phyloP scores from a whole-genome alignment of 2,329 filamentous ascomycete genomes.

The Aureobasidium mangrovei region DNA sequence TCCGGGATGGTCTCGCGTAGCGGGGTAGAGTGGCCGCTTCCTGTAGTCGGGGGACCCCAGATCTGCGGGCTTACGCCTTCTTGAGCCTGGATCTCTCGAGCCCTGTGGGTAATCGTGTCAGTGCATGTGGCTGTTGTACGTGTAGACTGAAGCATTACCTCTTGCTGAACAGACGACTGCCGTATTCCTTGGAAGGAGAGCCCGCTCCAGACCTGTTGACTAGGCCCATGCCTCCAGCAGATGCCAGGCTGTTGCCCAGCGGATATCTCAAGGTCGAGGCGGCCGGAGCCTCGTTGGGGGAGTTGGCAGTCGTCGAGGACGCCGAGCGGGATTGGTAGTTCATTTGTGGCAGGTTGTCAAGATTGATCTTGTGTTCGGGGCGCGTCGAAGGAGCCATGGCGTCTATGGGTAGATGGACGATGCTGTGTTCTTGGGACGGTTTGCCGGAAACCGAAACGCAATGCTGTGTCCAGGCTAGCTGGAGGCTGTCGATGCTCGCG shows the following conservation, averaged over 20 bases:
- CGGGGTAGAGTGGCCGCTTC: constrained; percentile 91
- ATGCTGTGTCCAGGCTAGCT: constrained; percentile 4
- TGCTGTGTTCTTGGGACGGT: not conserved
- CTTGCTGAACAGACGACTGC: constrained; percentile 79
- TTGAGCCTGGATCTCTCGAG: constrained; percentile 93
- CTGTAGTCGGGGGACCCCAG: constrained; percentile 92
- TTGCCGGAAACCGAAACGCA: constrained; percentile 6
- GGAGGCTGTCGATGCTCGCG: not conserved
- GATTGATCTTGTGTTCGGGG: constrained; percentile 72
- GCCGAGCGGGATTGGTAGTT: constrained; percentile 63
- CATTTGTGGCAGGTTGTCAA: constrained; percentile 68
- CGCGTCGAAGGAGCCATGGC: constrained; percentile 78
- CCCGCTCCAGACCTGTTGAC: constrained; percentile 72
- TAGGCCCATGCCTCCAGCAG: constrained; percentile 42
- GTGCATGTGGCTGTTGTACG: not conserved
- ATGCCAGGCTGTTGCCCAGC: constrained; percentile 56
- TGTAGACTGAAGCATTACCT: constrained; percentile 53
- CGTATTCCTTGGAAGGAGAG: constrained; percentile 91
- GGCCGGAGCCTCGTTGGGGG: constrained; percentile 65
- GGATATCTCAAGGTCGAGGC: constrained; percentile 59
- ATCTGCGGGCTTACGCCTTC: constrained; percentile 68
- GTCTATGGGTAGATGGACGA: not conserved
- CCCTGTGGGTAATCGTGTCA: constrained; percentile 45
- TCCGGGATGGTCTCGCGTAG: constrained; percentile 96
- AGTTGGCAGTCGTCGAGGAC: constrained; percentile 71